Evolutionary conservation across 2,329 filamentous ascomycete genomes (phyloP).

Genomic region (Eutypella sp.): DNA sequence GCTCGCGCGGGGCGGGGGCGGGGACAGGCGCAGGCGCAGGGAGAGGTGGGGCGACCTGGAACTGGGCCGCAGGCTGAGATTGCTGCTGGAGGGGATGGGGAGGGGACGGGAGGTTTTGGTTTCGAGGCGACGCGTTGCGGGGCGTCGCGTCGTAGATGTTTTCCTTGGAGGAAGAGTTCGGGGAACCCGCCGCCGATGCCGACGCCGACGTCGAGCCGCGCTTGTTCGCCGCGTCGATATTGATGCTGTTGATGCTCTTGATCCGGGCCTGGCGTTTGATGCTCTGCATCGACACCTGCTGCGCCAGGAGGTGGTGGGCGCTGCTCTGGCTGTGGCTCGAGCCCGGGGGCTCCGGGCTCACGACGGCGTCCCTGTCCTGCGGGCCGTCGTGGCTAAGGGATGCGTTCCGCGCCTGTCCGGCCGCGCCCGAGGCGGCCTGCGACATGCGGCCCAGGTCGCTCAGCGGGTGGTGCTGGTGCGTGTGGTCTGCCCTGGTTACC

Average conservation of each 20-base stretch:
- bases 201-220: constrained; percentile 5
- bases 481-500: not conserved
- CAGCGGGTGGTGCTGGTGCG: not conserved
- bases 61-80: not conserved
- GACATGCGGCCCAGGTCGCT: constrained; percentile 5
- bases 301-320: constrained; percentile 8
- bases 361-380: constrained; percentile 15
- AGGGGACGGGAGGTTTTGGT: not conserved
- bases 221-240: constrained; percentile 22
- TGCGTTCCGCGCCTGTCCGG: constrained; percentile 5
- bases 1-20: not conserved
- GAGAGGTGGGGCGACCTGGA: not conserved
- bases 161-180: too few relatives aligned
- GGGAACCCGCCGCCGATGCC: too few relatives aligned
- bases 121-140: constrained; percentile 4
- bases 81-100: not conserved
- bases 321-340: constrained; percentile 1
- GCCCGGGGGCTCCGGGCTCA: constrained; percentile 21
- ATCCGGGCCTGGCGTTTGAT: too few relatives aligned
- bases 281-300: constrained; percentile 21
- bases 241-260: constrained; percentile 7
- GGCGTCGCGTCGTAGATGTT: constrained; percentile 28
- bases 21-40: not conserved
- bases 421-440: not conserved
- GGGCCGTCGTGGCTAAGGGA: constrained; percentile 18